phyloP scores from a whole-genome alignment of 768 basidiomycete genomes.

The Asterophora parasitica region DNA sequence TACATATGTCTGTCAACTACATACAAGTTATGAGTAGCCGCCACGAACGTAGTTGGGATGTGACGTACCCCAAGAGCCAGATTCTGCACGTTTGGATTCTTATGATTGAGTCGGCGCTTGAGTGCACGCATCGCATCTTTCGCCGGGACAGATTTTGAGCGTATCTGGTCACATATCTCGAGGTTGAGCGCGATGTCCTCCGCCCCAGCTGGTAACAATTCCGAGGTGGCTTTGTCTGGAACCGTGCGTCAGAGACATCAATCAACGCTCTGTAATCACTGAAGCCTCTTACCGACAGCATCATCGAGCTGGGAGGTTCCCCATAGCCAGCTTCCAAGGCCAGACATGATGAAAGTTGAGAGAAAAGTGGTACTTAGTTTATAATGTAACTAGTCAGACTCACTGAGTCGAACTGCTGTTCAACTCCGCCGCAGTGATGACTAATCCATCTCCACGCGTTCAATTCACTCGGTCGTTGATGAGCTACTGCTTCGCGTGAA shows the following conservation, averaged over 20 bases:
- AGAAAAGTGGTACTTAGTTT: not conserved
- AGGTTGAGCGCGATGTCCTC: slow-evolving; percentile 93
- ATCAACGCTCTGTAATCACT: not conserved
- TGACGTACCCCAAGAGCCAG: slow-evolving; percentile 75
- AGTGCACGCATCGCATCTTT: slow-evolving; percentile 86
- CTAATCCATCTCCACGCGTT: no score
- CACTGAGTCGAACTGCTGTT: not conserved
- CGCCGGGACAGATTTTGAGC: slow-evolving; percentile 81
- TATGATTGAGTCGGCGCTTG: slow-evolving; percentile 83
- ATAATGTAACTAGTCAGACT: not conserved
- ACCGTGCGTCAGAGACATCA: not conserved
- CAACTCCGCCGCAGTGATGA: slow-evolving; percentile 6
- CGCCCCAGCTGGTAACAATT: slow-evolving; percentile 72
- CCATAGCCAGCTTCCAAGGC: slow-evolving; percentile 69
- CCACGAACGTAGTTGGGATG: not conserved
- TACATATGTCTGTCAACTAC: slow-evolving; percentile 83
- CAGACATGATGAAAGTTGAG: slow-evolving; percentile 41
- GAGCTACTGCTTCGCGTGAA: no score
- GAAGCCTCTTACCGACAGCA: slow-evolving; percentile 59
- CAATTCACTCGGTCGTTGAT: no score
- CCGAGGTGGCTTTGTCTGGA: slow-evolving; percentile 91
- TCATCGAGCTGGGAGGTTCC: slow-evolving; percentile 81
- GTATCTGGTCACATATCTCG: slow-evolving; percentile 95
- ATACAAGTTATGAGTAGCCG: slow-evolving; percentile 3
- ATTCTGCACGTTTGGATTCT: slow-evolving; percentile 94